Base-by-base conservation (phyloP, 2,329 filamentous ascomycete species). In the Blastomyces gilchristii region DNA sequence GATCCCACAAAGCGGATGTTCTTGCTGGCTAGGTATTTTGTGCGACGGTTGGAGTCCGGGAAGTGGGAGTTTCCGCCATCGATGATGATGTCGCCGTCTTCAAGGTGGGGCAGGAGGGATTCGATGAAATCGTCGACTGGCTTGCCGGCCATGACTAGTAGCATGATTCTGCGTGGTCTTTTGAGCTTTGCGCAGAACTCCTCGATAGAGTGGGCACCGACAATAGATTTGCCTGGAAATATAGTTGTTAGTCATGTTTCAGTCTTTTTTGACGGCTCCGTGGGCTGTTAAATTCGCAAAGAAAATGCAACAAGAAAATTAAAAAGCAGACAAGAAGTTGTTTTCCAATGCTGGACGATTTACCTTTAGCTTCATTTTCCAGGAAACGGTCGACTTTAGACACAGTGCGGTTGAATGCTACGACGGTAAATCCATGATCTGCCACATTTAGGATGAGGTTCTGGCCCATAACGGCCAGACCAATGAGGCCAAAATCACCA, bases 41-140 rank as follows among this genome's bases (percentile, higher is more conserved):
- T 92, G 75, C 94, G 90, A 80, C 94, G 91, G 87, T 97, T 97
- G 82, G 90, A 93, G 82, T 97, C 94, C 75, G 94, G 94, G 87
- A 89, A 99, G 84, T 97, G 94, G 69, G 93, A 97, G 88, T 99
- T 97, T 74, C 91, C 94, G 78, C 94, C 94, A 76, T 99, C 94
- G 74, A 99, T 97, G 84, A 99, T 95, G 85, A 99, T 97, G 78
- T 99, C 94, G 70, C 91, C 92, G 74, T 85, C 76, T 77, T 91
- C 87, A 68, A 93, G 82, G 75, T 89, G 86, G 69, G 88, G 91
- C 66, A 97, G 84, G 69, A 99, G 88, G 71, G 87, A 87, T 85
- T 97, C 91, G 75, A 99, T 97, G 88, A 96, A 97, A 83, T 96
- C 90, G 78, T 99, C 94, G 71, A 99, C 94, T 68, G 94, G 88